A percentile compares a stretch with the other conserved stretches of the same genome.
Conservation (phyloP, 2,329 filamentous ascomycete genomes). For the Scorias spongiosa region DNA sequence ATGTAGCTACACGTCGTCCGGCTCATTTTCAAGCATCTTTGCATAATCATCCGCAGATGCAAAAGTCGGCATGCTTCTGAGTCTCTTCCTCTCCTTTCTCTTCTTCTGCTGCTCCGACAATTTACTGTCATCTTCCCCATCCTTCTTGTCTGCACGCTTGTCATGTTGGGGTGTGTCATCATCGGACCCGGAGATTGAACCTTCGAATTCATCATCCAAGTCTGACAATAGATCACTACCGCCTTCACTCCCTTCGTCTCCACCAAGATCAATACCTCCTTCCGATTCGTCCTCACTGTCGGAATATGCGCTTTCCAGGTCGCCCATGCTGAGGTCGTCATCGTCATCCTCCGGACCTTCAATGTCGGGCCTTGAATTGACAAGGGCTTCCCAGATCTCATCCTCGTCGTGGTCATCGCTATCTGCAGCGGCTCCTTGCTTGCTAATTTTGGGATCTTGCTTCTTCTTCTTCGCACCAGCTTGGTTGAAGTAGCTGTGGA, state of each 20-base stretch:
- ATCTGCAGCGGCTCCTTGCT: slow-evolving; percentile 29
- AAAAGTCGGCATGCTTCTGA: slow-evolving; percentile 84
- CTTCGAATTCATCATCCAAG: slow-evolving; percentile 26
- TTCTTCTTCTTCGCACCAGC: slow-evolving; percentile 39
- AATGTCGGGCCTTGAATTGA: slow-evolving; percentile 63
- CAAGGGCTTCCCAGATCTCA: slow-evolving; percentile 84
- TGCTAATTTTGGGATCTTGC: slow-evolving; percentile 42
- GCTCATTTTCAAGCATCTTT: slow-evolving; percentile 30
- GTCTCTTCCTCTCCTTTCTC: slow-evolving; percentile 59
- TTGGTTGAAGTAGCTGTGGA: slow-evolving; percentile 88
- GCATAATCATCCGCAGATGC: slow-evolving; percentile 91
- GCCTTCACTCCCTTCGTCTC: slow-evolving; percentile 30
- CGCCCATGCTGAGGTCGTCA: slow-evolving; percentile 39
- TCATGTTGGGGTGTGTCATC: slow-evolving; percentile 40
- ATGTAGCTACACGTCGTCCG: slow-evolving; percentile 7
- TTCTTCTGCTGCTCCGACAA: slow-evolving; percentile 24
- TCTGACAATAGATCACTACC: slow-evolving; percentile 29
- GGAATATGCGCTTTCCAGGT: slow-evolving; percentile 24
- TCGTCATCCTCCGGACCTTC: slow-evolving; percentile 48
- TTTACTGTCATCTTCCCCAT: slow-evolving; percentile 19
- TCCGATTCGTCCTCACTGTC: slow-evolving; percentile 28
- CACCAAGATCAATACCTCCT: slow-evolving; percentile 32
- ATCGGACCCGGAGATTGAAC: slow-evolving; percentile 27
- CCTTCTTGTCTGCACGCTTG: slow-evolving; percentile 25
- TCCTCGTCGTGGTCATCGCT: slow-evolving; percentile 35